Evolutionary conservation across 371 early-diverging fungal genomes (phyloP).

Genomic region (Mucor circinelloides): DNA sequence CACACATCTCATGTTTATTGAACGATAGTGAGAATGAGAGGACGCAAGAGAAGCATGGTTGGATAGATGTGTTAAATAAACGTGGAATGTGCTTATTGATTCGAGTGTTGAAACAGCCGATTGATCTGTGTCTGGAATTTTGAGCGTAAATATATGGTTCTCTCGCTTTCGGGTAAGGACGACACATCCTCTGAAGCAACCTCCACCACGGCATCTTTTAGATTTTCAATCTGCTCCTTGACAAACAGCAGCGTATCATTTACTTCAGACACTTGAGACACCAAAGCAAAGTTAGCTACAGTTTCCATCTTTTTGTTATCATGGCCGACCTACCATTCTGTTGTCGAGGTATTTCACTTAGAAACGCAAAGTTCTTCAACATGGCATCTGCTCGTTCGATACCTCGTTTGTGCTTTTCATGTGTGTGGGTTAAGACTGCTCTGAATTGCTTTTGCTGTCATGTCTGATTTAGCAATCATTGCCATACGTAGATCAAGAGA

Average conservation of each 20-base stretch:
- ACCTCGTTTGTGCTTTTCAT: background rate
- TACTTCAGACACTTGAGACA: background rate
- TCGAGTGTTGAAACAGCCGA: background rate
- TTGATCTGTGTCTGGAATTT: background rate
- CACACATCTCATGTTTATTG: background rate
- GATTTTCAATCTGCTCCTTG: background rate
- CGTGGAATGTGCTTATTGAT: too few relatives aligned
- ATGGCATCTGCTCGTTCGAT: background rate
- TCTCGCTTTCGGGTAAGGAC: background rate
- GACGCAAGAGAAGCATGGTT: constrained; percentile 89
- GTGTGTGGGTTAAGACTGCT: background rate
- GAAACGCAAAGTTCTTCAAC: background rate
- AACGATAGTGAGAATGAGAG: constrained; percentile 78
- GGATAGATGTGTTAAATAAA: constrained; percentile 57
- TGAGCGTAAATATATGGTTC: background rate
- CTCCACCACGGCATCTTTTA: background rate
- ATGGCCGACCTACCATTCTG: constrained; percentile 1
- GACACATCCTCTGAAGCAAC: background rate
- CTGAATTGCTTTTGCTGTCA: background rate
- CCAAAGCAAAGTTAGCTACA: background rate
- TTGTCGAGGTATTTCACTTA: background rate
- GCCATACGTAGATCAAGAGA: background rate
- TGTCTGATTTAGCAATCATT: background rate
- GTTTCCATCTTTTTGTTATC: background rate
- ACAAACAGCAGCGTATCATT: background rate